Evolutionary conservation across 352 stramenopile genomes (phyloP).

Genomic region (Globisporangium ultimum): DNA sequence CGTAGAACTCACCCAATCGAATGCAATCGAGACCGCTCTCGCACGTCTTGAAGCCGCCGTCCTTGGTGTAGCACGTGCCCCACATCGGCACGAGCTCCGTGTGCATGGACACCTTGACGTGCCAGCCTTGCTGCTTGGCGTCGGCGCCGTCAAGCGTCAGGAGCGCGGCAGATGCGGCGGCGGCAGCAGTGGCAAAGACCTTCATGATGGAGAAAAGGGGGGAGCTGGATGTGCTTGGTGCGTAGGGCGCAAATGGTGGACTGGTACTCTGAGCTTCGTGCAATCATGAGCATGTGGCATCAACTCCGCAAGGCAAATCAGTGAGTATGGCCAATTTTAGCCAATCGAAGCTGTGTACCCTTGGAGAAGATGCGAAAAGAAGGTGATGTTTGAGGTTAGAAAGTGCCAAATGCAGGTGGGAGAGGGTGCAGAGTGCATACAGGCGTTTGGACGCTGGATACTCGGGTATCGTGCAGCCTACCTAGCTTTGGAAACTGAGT

Average conservation of each 20-base stretch:
- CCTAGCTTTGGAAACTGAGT: too few species aligned
- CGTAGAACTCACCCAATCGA: slow-evolving; percentile 1
- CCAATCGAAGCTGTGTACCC: too few species aligned
- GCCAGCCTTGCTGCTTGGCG: slow-evolving; percentile 3
- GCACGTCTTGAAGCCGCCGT: not conserved
- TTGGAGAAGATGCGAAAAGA: too few species aligned
- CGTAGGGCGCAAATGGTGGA: not conserved
- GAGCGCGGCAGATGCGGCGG: not conserved
- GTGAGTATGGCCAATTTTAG: too few species aligned
- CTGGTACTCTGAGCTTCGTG: not conserved
- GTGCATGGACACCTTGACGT: slow-evolving; percentile 12
- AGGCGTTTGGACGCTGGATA: too few species aligned
- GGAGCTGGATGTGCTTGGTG: not conserved
- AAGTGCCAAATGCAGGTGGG: too few species aligned
- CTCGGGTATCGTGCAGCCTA: too few species aligned
- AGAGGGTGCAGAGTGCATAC: too few species aligned
- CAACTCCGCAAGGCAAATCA: too few species aligned
- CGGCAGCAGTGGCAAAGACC: not conserved
- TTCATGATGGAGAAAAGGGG: slow-evolving; percentile 5
- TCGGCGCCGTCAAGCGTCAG: not conserved
- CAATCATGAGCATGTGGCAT: not conserved
- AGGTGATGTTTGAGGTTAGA: too few species aligned
- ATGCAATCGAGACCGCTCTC: slow-evolving; percentile 7
- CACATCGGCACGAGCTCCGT: slow-evolving; percentile 3
- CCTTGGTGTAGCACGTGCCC: not conserved